Evolutionary conservation across 2,329 filamentous ascomycete genomes (phyloP), one percentile per base, ranked within the genome.

Genomic region (Ophiosphaerella herpotricha): DNA sequence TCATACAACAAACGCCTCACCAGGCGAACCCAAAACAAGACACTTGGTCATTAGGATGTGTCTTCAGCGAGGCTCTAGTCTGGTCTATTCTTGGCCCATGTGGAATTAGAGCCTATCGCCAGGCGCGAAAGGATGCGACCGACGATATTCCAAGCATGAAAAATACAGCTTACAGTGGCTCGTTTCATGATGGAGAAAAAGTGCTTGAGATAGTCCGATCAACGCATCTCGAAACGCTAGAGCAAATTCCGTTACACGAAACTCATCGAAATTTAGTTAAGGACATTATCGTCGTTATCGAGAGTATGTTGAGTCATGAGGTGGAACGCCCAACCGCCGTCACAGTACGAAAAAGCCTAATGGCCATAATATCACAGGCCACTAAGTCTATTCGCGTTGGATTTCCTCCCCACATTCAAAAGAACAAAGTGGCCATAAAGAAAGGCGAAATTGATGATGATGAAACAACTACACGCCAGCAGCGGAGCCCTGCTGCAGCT

Each of bases 21-120:
- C 16, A 39, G n/a, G 62, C 69, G 0, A 33, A 57, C 1, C 70
- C 68, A 31, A 55, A 39, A 4, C 74, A 71, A 5, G 75, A 78
- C 39, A 71, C 73, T 1, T 78, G 74, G 75, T 74, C 74, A 7
- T 32, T 67, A 1, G 64, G 62, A 1, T 67, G 61, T 33, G 46
- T 68, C 7, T 50, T 58, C n/a, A 62, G 61, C 26, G 58, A 62
- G 31, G 57, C 55, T 11, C 51, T 47, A 7, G 50, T 60, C 2
- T 69, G 66, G 66, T 44, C 55, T 5, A 48, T 62, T 2, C 40
- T 50, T 3, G 63, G 62, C 0, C 6, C 11, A 1, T 34, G 48
- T 6, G 59, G 55, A 1, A n/a, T 66, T 5, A 8, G 39, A 5
- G 23, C 61, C 1, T 68, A 64, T 35, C 37, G 34, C 6, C n/a